Evolutionary conservation across 805 yeast species (phyloP).

Genomic region (Candida silvicultrix): DNA sequence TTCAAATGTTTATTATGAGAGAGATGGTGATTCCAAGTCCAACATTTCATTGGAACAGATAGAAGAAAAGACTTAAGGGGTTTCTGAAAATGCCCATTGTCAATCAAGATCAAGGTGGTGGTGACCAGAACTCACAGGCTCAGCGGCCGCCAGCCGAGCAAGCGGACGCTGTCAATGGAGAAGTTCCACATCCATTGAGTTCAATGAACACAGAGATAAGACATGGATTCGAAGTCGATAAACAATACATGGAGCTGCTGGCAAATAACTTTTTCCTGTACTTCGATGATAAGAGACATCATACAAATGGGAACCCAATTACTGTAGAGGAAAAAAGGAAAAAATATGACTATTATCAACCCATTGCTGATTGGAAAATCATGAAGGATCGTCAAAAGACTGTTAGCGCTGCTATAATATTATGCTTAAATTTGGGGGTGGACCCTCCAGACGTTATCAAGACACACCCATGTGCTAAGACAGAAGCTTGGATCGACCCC

Average conservation of each 20-base stretch:
- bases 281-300: slow-evolving; percentile 88
- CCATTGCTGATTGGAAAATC: slow-evolving; percentile 84
- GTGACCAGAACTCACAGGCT: no score
- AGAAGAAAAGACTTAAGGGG: no score
- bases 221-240: slow-evolving; percentile 66
- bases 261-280: slow-evolving; percentile 73
- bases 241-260: slow-evolving; percentile 46
- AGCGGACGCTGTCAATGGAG: background rate
- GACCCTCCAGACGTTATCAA: slow-evolving; percentile 96
- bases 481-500: slow-evolving; percentile 95
- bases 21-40: no score
- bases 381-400: slow-evolving; percentile 90
- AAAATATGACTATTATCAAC: slow-evolving; percentile 51
- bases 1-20: no score
- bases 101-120: no score
- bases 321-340: slow-evolving; percentile 43
- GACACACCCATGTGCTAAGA: slow-evolving; percentile 86
- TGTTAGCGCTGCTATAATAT: slow-evolving; percentile 83
- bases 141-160: background rate
- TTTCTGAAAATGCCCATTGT: no score
- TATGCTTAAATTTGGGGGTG: slow-evolving; percentile 89
- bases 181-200: slow-evolving; percentile 3
- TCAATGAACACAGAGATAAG: slow-evolving; percentile 52
- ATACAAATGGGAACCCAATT: slow-evolving; percentile 79
- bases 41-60: no score